These are phyloP conservation scores for Vanilla planifolia DNA, from an alignment of 106 monocot genomes.

Conservation along the genomic window DNA sequence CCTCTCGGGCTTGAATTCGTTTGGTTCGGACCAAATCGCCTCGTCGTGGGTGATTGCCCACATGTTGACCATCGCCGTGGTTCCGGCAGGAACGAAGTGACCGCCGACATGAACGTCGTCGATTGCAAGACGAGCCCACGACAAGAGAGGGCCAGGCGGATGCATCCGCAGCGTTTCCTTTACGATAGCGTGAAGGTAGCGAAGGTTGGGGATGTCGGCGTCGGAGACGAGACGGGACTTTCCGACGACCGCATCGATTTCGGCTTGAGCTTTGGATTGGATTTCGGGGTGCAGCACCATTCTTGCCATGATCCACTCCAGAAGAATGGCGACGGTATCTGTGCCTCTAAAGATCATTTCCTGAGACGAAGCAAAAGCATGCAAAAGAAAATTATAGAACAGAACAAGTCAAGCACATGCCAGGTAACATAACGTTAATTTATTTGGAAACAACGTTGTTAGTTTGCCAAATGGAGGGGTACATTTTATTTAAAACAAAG, in stretches of 20 bases:
- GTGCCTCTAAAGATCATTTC: constrained; percentile 82
- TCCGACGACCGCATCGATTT: constrained; percentile 34
- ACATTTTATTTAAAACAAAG: no score
- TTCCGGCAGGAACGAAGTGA: constrained; percentile 54
- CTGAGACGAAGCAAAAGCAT: no score
- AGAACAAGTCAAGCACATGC: no score
- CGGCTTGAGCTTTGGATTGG: constrained; percentile 55
- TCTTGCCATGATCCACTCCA: constrained; percentile 70
- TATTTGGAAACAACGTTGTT: no score
- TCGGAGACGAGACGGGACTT: constrained; percentile 24
- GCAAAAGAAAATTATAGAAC: no score
- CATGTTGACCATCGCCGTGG: constrained; percentile 88
- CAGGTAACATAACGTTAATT: no score
- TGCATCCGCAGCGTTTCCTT: constrained; percentile 55
- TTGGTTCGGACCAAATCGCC: constrained; percentile 33
- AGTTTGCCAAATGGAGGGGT: no score
- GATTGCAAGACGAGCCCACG: constrained; percentile 73
- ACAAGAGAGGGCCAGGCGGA: constrained; percentile 74
- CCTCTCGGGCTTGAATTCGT: constrained; percentile 44
- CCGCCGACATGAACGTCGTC: constrained; percentile 42
- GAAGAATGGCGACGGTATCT: constrained; percentile 62
- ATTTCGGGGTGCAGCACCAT: constrained; percentile 61
- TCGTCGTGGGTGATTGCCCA: constrained; percentile 66
- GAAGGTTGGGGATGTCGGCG: constrained; percentile 38
- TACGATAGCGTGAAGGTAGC: constrained; percentile 47